These are phyloP conservation scores for Discostella stelligeroides DNA, from an alignment of 108 stramenopile genomes.

Conservation along the genomic window DNA sequence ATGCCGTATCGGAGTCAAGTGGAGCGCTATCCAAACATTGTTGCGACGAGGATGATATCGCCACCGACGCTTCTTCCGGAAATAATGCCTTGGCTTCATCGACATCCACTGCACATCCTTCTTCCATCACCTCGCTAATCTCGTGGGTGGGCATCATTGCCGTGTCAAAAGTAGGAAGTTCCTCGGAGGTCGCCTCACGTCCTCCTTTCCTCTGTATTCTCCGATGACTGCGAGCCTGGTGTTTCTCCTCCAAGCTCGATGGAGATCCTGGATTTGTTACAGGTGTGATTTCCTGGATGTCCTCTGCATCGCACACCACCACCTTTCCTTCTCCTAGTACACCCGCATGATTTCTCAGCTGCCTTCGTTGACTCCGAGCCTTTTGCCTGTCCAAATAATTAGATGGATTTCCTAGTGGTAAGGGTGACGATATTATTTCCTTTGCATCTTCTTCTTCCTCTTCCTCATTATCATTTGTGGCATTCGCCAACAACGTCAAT, in stretches of 20 bases:
- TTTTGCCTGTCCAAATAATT: not conserved
- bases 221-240: not conserved
- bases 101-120: not conserved
- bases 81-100: slow-evolving; percentile 20
- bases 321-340: too few species aligned
- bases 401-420: not conserved
- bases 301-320: too few species aligned
- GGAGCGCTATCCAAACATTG: not conserved
- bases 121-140: slow-evolving; percentile 4
- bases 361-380: slow-evolving; percentile 1
- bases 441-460: too few species aligned
- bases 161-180: not conserved
- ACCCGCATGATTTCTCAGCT: too few species aligned
- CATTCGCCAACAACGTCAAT: too few species aligned
- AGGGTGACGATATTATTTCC: too few species aligned
- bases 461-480: too few species aligned
- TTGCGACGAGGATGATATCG: not conserved
- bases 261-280: too few species aligned
- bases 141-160: not conserved
- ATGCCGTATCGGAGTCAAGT: slow-evolving; percentile 5
- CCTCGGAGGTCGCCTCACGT: not conserved
- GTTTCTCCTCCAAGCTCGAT: slow-evolving; percentile 4
- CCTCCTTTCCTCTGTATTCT: not conserved
- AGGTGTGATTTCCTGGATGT: too few species aligned
- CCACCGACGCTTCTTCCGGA: not conserved